Conservation (phyloP, 768 basidiomycete genomes). For the Suillus lakei region DNA sequence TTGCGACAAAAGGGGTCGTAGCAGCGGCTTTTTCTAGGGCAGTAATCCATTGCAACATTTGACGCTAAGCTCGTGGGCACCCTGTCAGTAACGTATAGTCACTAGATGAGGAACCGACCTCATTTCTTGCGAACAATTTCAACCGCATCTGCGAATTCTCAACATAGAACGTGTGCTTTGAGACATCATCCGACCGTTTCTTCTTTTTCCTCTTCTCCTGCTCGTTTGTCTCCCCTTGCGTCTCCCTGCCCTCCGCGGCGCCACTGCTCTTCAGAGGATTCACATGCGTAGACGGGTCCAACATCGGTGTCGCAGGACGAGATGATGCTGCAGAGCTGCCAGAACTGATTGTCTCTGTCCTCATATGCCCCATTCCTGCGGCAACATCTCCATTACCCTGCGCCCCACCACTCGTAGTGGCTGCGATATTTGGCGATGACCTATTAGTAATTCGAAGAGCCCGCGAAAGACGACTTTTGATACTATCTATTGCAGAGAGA, state of each 20-base stretch:
- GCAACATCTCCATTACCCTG: conserved; percentile 7
- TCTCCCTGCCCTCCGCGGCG: conserved; percentile 23
- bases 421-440: conserved; percentile 20
- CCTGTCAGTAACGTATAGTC: conserved; percentile 12
- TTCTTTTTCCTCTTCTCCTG: conserved; percentile 52
- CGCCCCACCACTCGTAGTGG: conserved; percentile 6
- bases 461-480: conserved; percentile 51
- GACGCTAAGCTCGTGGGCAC: conserved; percentile 54
- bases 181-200: conserved; percentile 63
- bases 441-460: conserved; percentile 43
- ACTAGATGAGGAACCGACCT: conserved; percentile 49
- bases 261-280: conserved; percentile 50
- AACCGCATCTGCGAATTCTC: conserved; percentile 89
- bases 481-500: conserved; percentile 50
- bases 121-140: conserved; percentile 86
- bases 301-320: conserved; percentile 57
- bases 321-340: conserved; percentile 44
- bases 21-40: conserved; percentile 82
- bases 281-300: conserved; percentile 81
- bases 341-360: conserved; percentile 29
- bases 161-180: conserved; percentile 94
- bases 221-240: conserved; percentile 29
- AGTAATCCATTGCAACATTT: conserved; percentile 98
- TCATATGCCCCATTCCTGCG: conserved; percentile 6
- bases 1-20: conserved; percentile 75